These are phyloP conservation scores for Solanum tacnaense DNA, from an alignment of 257 asterid genomes.

Conservation along the genomic window DNA sequence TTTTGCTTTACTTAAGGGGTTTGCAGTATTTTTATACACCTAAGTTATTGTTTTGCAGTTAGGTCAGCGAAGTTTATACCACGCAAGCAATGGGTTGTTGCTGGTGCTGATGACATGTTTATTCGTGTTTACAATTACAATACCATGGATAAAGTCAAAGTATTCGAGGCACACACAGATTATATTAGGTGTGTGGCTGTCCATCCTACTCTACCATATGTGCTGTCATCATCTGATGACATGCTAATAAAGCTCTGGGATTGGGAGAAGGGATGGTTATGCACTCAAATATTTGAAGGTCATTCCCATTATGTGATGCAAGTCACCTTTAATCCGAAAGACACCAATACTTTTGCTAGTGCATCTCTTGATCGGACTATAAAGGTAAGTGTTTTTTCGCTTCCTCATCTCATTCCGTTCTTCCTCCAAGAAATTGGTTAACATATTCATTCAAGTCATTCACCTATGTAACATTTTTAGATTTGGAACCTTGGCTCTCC, in stretches of 20 bases:
- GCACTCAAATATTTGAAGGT: slow-evolving; percentile 97
- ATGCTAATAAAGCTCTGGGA: slow-evolving; percentile 99
- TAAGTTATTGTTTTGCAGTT: slow-evolving; percentile 39
- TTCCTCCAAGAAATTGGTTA: neutral
- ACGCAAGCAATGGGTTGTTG: slow-evolving; percentile 96
- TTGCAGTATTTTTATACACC: neutral
- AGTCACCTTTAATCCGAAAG: slow-evolving; percentile 97
- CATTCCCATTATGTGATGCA: slow-evolving; percentile 99
- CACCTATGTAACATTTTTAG: slow-evolving; percentile 23
- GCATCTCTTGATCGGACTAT: slow-evolving; percentile 96
- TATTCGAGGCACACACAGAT: slow-evolving; percentile 93
- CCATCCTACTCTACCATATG: slow-evolving; percentile 93
- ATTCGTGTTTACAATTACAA: slow-evolving; percentile 94
- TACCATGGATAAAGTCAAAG: slow-evolving; percentile 96
- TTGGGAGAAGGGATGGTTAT: slow-evolving; percentile 98
- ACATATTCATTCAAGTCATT: neutral
- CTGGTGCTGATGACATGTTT: slow-evolving; percentile 99
- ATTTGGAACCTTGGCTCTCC: slow-evolving; percentile 99
- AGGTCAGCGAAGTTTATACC: slow-evolving; percentile 93
- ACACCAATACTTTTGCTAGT: slow-evolving; percentile 95
- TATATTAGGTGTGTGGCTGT: slow-evolving; percentile 97
- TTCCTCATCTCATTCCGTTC: neutral
- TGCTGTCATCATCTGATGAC: slow-evolving; percentile 97
- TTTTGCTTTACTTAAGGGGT: neutral
- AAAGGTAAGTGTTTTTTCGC: slow-evolving; percentile 35